Conservation (phyloP, 148 eudicot species). For the Silene latifolia region DNA sequence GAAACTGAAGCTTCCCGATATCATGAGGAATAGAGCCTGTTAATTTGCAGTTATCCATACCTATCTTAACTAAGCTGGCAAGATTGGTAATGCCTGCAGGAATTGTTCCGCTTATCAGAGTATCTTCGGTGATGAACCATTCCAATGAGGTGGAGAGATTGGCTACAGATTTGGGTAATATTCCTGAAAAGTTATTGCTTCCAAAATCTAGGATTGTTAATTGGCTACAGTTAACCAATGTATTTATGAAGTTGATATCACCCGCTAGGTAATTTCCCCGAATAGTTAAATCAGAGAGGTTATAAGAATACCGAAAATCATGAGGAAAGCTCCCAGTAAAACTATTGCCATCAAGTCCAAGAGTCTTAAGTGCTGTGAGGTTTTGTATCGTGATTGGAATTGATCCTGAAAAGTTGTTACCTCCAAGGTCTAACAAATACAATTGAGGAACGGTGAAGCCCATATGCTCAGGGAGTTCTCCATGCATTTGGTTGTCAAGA, state of each 20-base stretch:
- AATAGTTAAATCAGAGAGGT: background rate
- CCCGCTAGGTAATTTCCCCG: too few relatives aligned
- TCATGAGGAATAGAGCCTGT: background rate
- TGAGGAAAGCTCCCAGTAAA: too few relatives aligned
- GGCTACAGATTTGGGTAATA: background rate
- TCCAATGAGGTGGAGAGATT: background rate
- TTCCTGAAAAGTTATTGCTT: background rate
- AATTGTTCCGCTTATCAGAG: background rate
- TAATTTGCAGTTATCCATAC: background rate
- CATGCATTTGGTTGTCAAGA: conserved; percentile 21
- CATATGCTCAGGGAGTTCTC: conserved; percentile 27
- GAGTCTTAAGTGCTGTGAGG: conserved; percentile 17
- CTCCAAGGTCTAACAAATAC: background rate
- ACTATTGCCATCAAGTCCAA: conserved; percentile 5
- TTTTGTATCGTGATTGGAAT: conserved; percentile 30
- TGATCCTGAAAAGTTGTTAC: conserved; percentile 24
- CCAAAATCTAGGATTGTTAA: too few relatives aligned
- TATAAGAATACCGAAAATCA: background rate
- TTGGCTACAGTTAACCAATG: too few relatives aligned
- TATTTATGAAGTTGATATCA: too few relatives aligned
- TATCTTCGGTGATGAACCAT: background rate
- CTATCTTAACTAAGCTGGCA: background rate
- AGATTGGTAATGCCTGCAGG: background rate
- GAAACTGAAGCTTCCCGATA: background rate
- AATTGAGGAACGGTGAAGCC: conserved; percentile 24